Evolutionary conservation across 2,329 filamentous ascomycete species (phyloP).

Genomic region (Sporothrix brasiliensis): DNA sequence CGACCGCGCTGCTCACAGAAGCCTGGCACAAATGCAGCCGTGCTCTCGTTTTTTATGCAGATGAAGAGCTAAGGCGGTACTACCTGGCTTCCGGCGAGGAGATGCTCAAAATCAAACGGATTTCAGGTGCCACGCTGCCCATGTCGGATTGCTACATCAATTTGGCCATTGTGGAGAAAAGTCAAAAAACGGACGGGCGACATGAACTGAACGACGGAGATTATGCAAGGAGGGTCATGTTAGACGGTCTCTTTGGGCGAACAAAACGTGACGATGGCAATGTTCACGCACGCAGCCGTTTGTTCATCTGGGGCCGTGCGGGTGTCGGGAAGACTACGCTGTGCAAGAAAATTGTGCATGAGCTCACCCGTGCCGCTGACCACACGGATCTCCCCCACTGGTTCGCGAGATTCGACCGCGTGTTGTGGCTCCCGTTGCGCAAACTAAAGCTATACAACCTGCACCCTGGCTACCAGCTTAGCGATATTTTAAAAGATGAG

Average conservation of each 20-base stretch:
- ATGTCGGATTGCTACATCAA: conserved; percentile 49
- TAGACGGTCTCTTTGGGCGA: neutral
- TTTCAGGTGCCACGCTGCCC: conserved; percentile 42
- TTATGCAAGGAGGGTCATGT: neutral
- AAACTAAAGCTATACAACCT: conserved; percentile 39
- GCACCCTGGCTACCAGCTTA: neutral
- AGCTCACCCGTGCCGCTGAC: conserved; percentile 41
- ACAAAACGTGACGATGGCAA: conserved; percentile 24
- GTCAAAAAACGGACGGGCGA: no score
- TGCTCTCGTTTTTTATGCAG: neutral
- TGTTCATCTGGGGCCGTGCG: conserved; percentile 45
- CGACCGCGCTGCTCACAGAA: neutral
- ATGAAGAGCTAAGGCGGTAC: neutral
- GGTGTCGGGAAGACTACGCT: conserved; percentile 49
- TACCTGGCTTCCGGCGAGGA: neutral
- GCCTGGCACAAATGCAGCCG: neutral
- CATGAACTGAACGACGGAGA: no score
- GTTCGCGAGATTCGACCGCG: conserved; percentile 41
- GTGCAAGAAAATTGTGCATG: conserved; percentile 48
- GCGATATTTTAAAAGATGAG: neutral
- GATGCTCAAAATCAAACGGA: conserved; percentile 39
- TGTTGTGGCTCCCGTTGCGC: conserved; percentile 48
- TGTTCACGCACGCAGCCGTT: conserved; percentile 36
- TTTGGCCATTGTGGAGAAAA: conserved; percentile 42
- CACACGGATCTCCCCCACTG: neutral